Evolutionary conservation across 495 filamentous ascomycete species (phyloP).

Genomic region (Aspergillus sclerotioniger): DNA sequence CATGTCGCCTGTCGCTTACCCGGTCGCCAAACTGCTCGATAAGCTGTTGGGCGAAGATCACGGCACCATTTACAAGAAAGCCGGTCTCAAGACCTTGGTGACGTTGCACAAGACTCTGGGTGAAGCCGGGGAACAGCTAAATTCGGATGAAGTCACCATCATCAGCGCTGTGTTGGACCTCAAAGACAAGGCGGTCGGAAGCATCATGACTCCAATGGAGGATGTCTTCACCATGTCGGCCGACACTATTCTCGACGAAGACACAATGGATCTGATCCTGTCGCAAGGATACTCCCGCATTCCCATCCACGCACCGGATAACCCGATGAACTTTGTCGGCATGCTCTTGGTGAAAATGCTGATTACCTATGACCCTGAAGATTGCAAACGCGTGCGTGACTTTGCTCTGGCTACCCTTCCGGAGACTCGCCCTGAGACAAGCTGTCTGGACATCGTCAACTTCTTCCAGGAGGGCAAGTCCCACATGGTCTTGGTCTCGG

Average conservation of each 20-base stretch:
- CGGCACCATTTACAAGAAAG: constrained; percentile 94
- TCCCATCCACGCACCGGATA: constrained; percentile 85
- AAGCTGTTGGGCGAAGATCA: constrained; percentile 86
- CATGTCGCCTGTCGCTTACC: constrained; percentile 82
- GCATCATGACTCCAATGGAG: constrained; percentile 97
- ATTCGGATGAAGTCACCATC: constrained; percentile 97
- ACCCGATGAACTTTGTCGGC: constrained; percentile 82
- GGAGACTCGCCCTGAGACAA: constrained; percentile 91
- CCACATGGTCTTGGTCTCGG: constrained; percentile 96
- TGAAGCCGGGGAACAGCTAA: constrained; percentile 81
- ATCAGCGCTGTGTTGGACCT: constrained; percentile 95
- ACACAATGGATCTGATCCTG: constrained; percentile 88
- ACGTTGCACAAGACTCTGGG: constrained; percentile 91
- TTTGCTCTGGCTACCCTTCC: constrained; percentile 92
- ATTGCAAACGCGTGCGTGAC: constrained; percentile 76
- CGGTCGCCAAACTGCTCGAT: constrained; percentile 87
- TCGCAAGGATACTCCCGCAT: constrained; percentile 94
- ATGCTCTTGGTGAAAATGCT: constrained; percentile 98
- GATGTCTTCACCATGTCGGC: constrained; percentile 95
- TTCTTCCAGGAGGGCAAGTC: constrained; percentile 99
- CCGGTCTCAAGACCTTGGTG: constrained; percentile 85
- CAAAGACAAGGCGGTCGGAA: constrained; percentile 91
- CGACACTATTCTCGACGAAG: constrained; percentile 85
- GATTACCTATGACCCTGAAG: constrained; percentile 97
- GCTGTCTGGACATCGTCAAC: constrained; percentile 96